Conservation (phyloP, 2,329 filamentous ascomycete genomes). For the Alternaria sp. region DNA sequence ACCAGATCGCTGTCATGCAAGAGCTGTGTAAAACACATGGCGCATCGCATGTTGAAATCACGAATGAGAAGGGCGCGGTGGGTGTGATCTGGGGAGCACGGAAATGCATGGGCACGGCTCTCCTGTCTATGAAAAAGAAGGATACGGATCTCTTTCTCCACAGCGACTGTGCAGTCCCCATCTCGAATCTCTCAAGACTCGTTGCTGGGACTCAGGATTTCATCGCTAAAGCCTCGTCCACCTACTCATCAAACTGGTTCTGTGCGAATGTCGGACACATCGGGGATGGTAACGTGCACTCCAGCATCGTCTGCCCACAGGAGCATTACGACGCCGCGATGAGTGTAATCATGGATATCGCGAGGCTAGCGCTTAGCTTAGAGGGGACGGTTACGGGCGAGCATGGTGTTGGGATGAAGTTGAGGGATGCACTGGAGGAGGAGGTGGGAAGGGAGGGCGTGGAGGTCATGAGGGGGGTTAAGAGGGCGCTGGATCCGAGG, state of each 20-base stretch:
- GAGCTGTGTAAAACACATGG: conserved; percentile 62
- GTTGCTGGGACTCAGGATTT: conserved; percentile 75
- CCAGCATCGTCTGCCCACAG: conserved; percentile 36
- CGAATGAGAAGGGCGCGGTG: conserved; percentile 65
- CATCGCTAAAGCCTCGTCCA: conserved; percentile 52
- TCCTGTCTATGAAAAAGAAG: conserved; percentile 61
- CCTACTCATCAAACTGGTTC: conserved; percentile 25
- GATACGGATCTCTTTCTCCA: conserved; percentile 63
- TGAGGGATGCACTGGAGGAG: conserved; percentile 79
- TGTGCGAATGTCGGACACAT: conserved; percentile 70
- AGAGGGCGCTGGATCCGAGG: conserved; percentile 76
- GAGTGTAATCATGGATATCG: conserved; percentile 61
- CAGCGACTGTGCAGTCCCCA: conserved; percentile 79
- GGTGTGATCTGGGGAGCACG: conserved; percentile 74
- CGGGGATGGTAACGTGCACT: conserved; percentile 63
- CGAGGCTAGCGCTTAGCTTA: conserved; percentile 78
- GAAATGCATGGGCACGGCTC: conserved; percentile 74
- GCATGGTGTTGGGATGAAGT: conserved; percentile 81
- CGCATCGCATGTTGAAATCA: conserved; percentile 70
- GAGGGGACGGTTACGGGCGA: conserved; percentile 87
- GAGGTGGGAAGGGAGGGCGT: conserved; percentile 77
- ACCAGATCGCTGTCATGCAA: conserved; percentile 72
- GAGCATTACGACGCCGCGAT: conserved; percentile 32
- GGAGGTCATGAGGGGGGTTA: conserved; percentile 81
- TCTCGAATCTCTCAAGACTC: conserved; percentile 72